Evolutionary conservation across 768 basidiomycete species (phyloP).

Genomic region (Amanita pseudoporphyria): DNA sequence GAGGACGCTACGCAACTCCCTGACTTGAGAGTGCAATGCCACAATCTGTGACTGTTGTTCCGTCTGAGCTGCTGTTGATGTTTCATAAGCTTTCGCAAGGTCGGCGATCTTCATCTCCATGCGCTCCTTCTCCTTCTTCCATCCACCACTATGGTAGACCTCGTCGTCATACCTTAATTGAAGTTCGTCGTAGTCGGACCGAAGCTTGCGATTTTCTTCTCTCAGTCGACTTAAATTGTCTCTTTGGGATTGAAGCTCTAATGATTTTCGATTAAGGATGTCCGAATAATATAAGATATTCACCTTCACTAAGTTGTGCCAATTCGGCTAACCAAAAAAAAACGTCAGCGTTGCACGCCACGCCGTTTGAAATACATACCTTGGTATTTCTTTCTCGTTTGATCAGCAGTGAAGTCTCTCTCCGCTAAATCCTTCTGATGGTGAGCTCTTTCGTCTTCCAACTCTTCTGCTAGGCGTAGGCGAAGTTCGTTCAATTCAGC

Average conservation of each 20-base stretch:
- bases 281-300: conserved; percentile 6
- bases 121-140: conserved; percentile 85
- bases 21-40: conserved; percentile 76
- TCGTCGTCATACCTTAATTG: conserved; percentile 72
- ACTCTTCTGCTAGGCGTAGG: conserved; percentile 60
- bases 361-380: conserved; percentile 27
- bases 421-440: conserved; percentile 76
- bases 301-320: conserved; percentile 73
- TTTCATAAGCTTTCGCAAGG: conserved; percentile 65
- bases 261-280: conserved; percentile 2
- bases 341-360: background rate
- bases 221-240: conserved; percentile 68
- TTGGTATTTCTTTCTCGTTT: conserved; percentile 83
- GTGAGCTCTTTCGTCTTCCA: conserved; percentile 71
- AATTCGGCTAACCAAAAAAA: conserved; percentile 47
- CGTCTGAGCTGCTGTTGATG: conserved; percentile 57
- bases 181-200: conserved; percentile 68
- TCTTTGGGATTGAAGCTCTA: conserved; percentile 71
- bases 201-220: conserved; percentile 71
- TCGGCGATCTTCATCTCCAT: conserved; percentile 77
- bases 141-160: conserved; percentile 64
- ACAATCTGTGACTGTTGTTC: conserved; percentile 84
- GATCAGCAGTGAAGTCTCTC: conserved; percentile 67
- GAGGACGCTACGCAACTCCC: conserved; percentile 71
- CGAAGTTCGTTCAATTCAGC: conserved; percentile 56